phyloP scores from a whole-genome alignment of 306 rosid genomes.

The Inga laurina region DNA sequence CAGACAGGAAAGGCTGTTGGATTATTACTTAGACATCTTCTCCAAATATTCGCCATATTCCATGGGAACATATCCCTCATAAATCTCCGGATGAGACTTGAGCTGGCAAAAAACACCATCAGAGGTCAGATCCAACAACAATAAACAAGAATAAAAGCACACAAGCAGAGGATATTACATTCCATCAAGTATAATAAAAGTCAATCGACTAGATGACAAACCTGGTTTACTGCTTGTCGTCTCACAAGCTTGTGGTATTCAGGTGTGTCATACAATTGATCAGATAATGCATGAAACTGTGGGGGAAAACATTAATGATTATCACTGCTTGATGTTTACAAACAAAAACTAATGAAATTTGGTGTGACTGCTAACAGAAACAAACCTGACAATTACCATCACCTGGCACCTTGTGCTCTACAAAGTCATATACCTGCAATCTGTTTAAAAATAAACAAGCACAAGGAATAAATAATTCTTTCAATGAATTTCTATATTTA shows the following conservation, averaged over 20 bases:
- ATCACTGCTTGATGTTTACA: conserved; percentile 1
- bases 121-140: conserved; percentile 10
- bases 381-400: conserved; percentile 92
- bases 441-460: conserved; percentile 35
- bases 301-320: conserved; percentile 13
- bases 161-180: not conserved
- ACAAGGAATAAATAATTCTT: conserved; percentile 1
- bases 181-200: conserved; percentile 8
- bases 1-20: conserved; percentile 10
- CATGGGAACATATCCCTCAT: conserved; percentile 91
- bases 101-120: conserved; percentile 50
- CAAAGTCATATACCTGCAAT: conserved; percentile 61
- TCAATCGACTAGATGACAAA: conserved; percentile 32
- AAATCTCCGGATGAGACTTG: conserved; percentile 63
- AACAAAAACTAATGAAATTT: conserved; percentile 21
- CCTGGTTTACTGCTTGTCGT: conserved; percentile 67
- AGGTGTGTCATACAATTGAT: conserved; percentile 64
- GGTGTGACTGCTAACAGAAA: not conserved
- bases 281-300: conserved; percentile 82
- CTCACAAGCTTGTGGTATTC: conserved; percentile 64
- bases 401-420: conserved; percentile 69
- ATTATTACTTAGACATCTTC: conserved; percentile 65
- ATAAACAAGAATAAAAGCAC: conserved; percentile 30
- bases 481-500: not conserved
- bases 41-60: conserved; percentile 70